A percentile compares a stretch with the other conserved stretches of the same genome.
Conservation (phyloP, 768 basidiomycete genomes). For the Ephemerocybe angulata region DNA sequence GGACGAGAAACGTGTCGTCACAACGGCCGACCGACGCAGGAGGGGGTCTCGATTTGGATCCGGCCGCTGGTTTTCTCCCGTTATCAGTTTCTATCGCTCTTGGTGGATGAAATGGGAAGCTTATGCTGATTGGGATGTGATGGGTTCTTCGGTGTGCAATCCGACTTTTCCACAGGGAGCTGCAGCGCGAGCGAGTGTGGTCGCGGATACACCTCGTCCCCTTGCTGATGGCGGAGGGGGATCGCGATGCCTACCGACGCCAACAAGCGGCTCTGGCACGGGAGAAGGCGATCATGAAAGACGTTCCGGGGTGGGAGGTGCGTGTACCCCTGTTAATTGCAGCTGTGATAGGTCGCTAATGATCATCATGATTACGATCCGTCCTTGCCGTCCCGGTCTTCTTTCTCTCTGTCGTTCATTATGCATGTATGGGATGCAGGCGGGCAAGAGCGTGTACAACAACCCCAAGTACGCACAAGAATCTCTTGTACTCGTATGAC, state of each 20-base stretch:
- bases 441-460: slow-evolving; percentile 84
- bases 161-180: slow-evolving; percentile 64
- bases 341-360: slow-evolving; percentile 14
- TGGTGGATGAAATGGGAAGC: slow-evolving; percentile 33
- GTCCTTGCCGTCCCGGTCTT: slow-evolving; percentile 21
- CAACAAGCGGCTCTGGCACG: slow-evolving; percentile 70
- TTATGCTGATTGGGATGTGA: slow-evolving; percentile 34
- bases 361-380: slow-evolving; percentile 18
- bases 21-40: slow-evolving; percentile 59
- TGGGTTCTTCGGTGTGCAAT: slow-evolving; percentile 32
- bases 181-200: slow-evolving; percentile 91
- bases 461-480: slow-evolving; percentile 52
- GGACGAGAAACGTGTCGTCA: slow-evolving; percentile 64
- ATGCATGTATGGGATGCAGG: slow-evolving; percentile 39
- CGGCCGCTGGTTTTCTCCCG: slow-evolving; percentile 42
- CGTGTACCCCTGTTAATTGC: slow-evolving; percentile 29
- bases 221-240: slow-evolving; percentile 86
- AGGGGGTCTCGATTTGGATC: slow-evolving; percentile 67
- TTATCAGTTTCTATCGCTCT: slow-evolving; percentile 37
- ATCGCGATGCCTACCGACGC: slow-evolving; percentile 84
- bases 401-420: slow-evolving; percentile 12
- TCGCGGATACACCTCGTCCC: slow-evolving; percentile 93
- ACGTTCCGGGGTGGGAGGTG: slow-evolving; percentile 93
- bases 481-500: slow-evolving; percentile 1
- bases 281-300: slow-evolving; percentile 92